phyloP scores from a whole-genome alignment of 306 rosid genomes.

The Begonia masoniana region DNA sequence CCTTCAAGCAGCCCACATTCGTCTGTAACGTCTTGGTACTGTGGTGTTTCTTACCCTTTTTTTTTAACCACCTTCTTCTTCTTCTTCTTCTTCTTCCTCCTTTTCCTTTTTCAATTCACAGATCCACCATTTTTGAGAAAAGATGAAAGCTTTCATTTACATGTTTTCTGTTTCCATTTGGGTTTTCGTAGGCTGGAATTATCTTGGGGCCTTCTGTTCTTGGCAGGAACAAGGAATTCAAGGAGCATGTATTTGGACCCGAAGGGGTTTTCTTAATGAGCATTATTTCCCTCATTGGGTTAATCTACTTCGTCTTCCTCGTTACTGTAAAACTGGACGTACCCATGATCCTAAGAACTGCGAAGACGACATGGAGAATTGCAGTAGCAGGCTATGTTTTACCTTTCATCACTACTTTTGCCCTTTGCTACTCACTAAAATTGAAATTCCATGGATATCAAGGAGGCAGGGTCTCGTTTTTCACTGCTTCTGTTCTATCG shows the following conservation, averaged over 20 bases:
- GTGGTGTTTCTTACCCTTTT: no score
- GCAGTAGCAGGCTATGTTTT: not conserved
- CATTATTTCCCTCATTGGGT: not conserved
- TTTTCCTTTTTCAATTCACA: no score
- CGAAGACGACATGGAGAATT: not conserved
- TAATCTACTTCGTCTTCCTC: not conserved
- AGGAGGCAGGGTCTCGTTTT: not conserved
- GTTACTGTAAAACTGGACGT: not conserved
- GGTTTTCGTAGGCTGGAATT: no score
- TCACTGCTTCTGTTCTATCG: not conserved
- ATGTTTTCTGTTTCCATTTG: no score
- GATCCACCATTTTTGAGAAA: no score
- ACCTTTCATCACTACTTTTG: not conserved
- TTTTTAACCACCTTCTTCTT: no score
- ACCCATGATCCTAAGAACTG: not conserved
- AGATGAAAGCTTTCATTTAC: no score
- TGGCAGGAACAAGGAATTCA: not conserved
- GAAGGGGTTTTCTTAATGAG: not conserved
- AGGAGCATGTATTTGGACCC: not conserved
- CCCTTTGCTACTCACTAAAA: not conserved
- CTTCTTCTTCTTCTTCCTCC: no score
- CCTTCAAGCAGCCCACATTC: no score
- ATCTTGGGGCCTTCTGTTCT: not conserved
- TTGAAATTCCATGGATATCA: not conserved
- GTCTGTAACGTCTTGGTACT: no score